These are phyloP conservation scores for Gossypium arboreum DNA, from an alignment of 345 rosid genomes.

Conservation along the genomic window DNA sequence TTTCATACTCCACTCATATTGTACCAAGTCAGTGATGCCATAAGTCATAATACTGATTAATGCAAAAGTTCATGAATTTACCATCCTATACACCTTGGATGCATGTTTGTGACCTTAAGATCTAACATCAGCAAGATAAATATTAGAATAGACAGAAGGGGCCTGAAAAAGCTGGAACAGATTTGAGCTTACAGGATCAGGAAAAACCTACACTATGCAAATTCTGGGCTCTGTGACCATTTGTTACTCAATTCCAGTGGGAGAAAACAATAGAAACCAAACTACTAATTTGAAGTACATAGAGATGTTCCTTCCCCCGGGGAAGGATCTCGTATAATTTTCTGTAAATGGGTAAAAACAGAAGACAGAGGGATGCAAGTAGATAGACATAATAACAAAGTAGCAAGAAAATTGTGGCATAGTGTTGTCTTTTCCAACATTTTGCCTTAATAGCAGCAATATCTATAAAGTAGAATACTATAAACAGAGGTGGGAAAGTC, in stretches of 20 bases:
- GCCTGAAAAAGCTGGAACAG: neutral
- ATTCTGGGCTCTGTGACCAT: neutral
- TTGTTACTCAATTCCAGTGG: neutral
- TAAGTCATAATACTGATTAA: neutral
- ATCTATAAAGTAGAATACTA: neutral
- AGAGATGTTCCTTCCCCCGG: neutral
- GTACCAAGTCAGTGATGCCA: constrained; percentile 1
- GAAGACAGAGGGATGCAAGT: neutral
- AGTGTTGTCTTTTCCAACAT: neutral
- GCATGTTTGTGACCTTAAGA: neutral
- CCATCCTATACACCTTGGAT: neutral
- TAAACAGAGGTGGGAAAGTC: neutral
- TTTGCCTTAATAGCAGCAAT: neutral
- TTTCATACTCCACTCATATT: neutral
- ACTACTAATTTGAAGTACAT: neutral
- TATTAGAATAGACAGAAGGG: neutral
- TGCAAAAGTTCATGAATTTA: constrained; percentile 1
- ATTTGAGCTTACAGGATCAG: neutral
- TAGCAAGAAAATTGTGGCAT: neutral
- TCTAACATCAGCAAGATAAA: neutral
- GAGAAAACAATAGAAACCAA: neutral
- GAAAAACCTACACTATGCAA: neutral
- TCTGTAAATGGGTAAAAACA: neutral
- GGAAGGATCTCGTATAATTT: neutral
- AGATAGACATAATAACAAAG: neutral